A percentile compares a stretch with the other conserved stretches of the same genome.
Conservation (phyloP, 805 yeast genomes). For the Candida xiaguanensis region DNA sequence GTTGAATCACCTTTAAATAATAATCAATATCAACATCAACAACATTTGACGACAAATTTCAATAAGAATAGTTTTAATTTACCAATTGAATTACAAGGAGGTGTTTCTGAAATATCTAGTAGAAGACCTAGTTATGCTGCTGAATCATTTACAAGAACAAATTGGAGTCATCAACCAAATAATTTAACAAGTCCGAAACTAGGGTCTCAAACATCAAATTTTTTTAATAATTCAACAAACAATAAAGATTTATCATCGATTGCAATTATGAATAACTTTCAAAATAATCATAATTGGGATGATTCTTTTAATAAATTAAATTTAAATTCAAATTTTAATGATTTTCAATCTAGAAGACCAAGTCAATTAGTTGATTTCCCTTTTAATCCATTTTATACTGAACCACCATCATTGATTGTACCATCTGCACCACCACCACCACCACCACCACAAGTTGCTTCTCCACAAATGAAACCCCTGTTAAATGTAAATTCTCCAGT, state of each 20-base stretch:
- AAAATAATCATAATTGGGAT: conserved; percentile 11
- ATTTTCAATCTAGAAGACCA: conserved; percentile 41
- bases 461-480: conserved; percentile 6
- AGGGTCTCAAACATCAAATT: conserved; percentile 5
- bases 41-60: background rate
- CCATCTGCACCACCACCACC: conserved; percentile 10
- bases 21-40: background rate
- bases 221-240: conserved; percentile 2
- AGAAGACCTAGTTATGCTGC: conserved; percentile 77
- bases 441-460: conserved; percentile 3
- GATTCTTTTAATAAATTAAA: background rate
- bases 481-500: conserved; percentile 1
- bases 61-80: conserved; percentile 37
- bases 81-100: conserved; percentile 63
- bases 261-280: conserved; percentile 28
- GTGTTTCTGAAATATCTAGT: conserved; percentile 56
- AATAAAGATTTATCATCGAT: conserved; percentile 20
- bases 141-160: conserved; percentile 48
- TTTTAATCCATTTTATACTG: conserved; percentile 11
- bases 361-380: conserved; percentile 35
- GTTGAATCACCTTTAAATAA: background rate
- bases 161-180: conserved; percentile 2
- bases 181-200: conserved; percentile 3
- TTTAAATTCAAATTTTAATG: conserved; percentile 28
- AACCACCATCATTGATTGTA: conserved; percentile 13